Conservation (phyloP, 257 asterid genomes). For the Solanum clarkiae region DNA sequence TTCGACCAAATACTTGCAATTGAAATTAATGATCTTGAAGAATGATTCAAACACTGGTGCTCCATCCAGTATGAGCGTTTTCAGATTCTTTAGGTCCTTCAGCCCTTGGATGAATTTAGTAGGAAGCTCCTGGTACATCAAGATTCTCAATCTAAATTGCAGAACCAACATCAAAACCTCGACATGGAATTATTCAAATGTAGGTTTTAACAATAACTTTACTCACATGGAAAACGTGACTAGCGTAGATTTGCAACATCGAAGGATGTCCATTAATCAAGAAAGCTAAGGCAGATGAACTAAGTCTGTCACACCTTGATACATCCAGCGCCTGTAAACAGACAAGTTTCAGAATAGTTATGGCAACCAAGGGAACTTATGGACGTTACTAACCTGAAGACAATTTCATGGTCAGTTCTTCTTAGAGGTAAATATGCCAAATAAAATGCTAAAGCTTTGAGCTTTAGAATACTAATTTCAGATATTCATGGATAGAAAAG, state of each 20-base stretch:
- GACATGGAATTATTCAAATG: background rate
- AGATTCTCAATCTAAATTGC: background rate
- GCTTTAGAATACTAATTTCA: background rate
- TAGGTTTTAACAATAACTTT: background rate
- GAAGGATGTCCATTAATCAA: conserved; percentile 29
- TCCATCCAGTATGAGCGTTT: conserved; percentile 37
- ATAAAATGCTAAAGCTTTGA: background rate
- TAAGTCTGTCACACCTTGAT: conserved; percentile 53
- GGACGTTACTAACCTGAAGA: background rate
- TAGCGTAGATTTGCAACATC: conserved; percentile 46
- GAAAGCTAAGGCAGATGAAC: conserved; percentile 33
- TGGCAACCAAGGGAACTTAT: background rate
- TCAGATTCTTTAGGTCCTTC: conserved; percentile 36
- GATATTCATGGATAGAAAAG: background rate
- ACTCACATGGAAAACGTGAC: conserved; percentile 56
- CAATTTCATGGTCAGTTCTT: background rate
- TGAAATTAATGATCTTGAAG: conserved; percentile 27
- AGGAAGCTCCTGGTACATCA: conserved; percentile 39
- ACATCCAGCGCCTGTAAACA: conserved; percentile 46
- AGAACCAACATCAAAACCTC: background rate
- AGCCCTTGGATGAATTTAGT: conserved; percentile 14
- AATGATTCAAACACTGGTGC: conserved; percentile 27
- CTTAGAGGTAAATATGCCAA: background rate
- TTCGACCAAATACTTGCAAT: conserved; percentile 32
- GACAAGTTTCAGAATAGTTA: background rate